Conservation (phyloP, 2,329 filamentous ascomycete genomes). For the Fusarium tjaetaba region DNA sequence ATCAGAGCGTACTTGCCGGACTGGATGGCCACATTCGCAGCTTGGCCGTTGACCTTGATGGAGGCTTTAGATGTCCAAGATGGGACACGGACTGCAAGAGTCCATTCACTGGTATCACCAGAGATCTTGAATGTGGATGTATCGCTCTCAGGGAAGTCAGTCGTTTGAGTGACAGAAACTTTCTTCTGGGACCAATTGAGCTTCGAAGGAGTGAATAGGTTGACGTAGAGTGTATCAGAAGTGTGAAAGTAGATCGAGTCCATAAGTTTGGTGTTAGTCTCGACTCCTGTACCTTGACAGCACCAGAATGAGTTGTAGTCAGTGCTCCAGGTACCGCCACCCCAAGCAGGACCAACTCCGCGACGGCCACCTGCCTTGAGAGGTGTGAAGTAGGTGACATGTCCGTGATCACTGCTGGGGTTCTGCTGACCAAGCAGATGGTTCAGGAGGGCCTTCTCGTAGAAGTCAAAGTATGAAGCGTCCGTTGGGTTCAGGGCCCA, state of each 20-base stretch:
- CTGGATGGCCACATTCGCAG: slow-evolving; percentile 32
- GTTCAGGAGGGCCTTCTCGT: slow-evolving; percentile 61
- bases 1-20: slow-evolving; percentile 55
- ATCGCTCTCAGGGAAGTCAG: slow-evolving; percentile 54
- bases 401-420: slow-evolving; percentile 55
- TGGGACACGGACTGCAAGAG: slow-evolving; percentile 58
- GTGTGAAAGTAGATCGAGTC: slow-evolving; percentile 63
- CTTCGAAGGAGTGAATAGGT: slow-evolving; percentile 59
- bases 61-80: slow-evolving; percentile 54
- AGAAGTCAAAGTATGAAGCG: slow-evolving; percentile 61
- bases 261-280: slow-evolving; percentile 64
- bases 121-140: slow-evolving; percentile 52
- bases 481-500: slow-evolving; percentile 55
- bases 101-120: slow-evolving; percentile 48
- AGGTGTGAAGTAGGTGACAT: slow-evolving; percentile 64
- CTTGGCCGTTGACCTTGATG: slow-evolving; percentile 55
- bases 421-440: slow-evolving; percentile 62
- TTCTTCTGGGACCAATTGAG: slow-evolving; percentile 54
- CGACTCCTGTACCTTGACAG: slow-evolving; percentile 61
- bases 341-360: slow-evolving; percentile 63
- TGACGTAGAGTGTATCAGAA: slow-evolving; percentile 56
- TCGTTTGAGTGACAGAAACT: slow-evolving; percentile 56
- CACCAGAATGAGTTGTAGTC: slow-evolving; percentile 65
- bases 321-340: slow-evolving; percentile 64
- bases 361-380: slow-evolving; percentile 58